Evolutionary conservation across 2,329 filamentous ascomycete genomes (phyloP), one percentile per base, ranked within the genome.

Genomic region (Colletotrichum simmondsii): DNA sequence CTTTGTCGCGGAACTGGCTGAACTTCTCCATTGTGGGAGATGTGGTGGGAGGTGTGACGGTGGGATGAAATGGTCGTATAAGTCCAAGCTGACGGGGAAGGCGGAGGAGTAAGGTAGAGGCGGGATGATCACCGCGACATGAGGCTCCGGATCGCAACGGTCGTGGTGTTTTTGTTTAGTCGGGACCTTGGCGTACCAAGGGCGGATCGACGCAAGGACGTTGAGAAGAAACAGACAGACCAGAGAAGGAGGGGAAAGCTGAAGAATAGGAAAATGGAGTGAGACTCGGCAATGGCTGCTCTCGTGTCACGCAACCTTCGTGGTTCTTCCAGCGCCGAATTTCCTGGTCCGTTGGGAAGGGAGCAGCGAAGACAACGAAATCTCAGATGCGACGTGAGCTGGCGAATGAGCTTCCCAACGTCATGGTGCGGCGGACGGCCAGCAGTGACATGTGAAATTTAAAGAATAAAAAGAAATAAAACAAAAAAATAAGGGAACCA

Each of bases 1-100:
- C 95, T 91, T 93, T 91, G 84, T 98, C 95, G 78, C 95, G 92
- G 80, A 94, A 98, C 82, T 97, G 95, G 70, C 94, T 96, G 82
- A 94, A 98, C 83, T 97, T 98, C 87, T 98, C 95, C 95, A 98
- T 98, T 42, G 54, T 78, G 74, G 19, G 14, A 16, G 42, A 35
- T 35, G 32, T 24, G 28, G 70, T 30, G 66, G 30, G 32, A 57
- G 22, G 12, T 10, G 24, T 54, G 5, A 22, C 22, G 16, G 49
- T 16, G 19, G 10, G 60, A 26, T 24, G 12, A 11, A 62, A 46
- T 6, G 26, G 22, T 72, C 42, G 70, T 72, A 32, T 64, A 69
- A 70, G 70, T 72, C 65, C 42, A 14, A 42, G 58, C 12, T 26
- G 49, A 49, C 24, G 35, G 57, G 28, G 53, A 11, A 12, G 28